These are phyloP conservation scores for Diversispora eburnea DNA, from an alignment of 192 early-diverging fungal genomes.

Conservation along the genomic window DNA sequence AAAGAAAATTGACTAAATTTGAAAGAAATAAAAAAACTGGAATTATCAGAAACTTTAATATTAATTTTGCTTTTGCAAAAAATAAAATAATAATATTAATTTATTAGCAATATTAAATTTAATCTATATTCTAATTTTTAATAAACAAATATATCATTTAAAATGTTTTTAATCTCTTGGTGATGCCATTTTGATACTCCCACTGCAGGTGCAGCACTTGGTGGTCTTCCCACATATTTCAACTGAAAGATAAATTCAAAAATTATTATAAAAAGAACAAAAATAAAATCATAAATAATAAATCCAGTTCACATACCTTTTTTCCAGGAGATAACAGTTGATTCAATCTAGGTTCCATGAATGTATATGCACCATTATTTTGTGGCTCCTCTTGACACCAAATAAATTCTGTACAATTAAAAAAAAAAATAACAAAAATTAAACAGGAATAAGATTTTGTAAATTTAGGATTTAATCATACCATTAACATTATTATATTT, in stretches of 20 bases:
- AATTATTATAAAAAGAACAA: constrained; percentile 5
- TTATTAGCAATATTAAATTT: too few species aligned
- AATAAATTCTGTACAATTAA: constrained; percentile 52
- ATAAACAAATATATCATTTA: constrained; percentile 47
- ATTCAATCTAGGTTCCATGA: constrained; percentile 80
- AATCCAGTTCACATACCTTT: constrained; percentile 26
- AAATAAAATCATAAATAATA: not conserved
- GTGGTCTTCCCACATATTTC: constrained; percentile 68
- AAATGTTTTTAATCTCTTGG: constrained; percentile 59
- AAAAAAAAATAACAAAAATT: constrained; percentile 33
- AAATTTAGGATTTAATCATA: constrained; percentile 28
- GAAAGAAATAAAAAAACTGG: too few species aligned
- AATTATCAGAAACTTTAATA: too few species aligned
- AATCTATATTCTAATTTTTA: not conserved
- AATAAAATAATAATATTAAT: too few species aligned
- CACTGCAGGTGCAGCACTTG: constrained; percentile 77
- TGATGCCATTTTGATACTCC: constrained; percentile 70
- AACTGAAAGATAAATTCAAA: constrained; percentile 33
- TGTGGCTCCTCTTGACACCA: constrained; percentile 94
- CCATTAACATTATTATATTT: constrained; percentile 60
- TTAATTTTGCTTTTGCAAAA: too few species aligned
- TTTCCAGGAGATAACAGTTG: constrained; percentile 61
- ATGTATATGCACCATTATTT: constrained; percentile 87
- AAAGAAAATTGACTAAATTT: too few species aligned
- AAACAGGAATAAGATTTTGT: constrained; percentile 17